A percentile compares a stretch with the other conserved stretches of the same genome.
Evolutionary conservation across 371 early-diverging fungal genomes (phyloP).

Genomic region (Zancudomyces culisetae): DNA sequence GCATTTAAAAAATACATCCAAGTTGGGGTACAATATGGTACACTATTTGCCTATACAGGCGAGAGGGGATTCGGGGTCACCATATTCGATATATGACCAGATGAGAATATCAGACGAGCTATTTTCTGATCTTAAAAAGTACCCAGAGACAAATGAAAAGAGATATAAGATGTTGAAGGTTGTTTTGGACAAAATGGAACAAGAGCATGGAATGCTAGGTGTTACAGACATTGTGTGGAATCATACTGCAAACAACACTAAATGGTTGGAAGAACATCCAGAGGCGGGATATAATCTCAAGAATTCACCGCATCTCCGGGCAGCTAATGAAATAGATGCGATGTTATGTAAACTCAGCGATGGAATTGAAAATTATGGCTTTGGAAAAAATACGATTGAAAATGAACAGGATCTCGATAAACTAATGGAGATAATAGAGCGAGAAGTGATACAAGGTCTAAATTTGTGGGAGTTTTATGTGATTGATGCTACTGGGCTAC

Average conservation of each 20-base stretch:
- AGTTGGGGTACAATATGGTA: slow-evolving; percentile 85
- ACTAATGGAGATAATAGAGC: slow-evolving; percentile 37
- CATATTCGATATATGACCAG: slow-evolving; percentile 88
- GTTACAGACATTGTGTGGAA: slow-evolving; percentile 95
- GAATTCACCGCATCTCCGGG: slow-evolving; percentile 81
- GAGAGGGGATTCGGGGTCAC: slow-evolving; percentile 80
- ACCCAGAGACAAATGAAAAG: slow-evolving; percentile 29
- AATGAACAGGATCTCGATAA: slow-evolving; percentile 42
- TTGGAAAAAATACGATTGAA: slow-evolving; percentile 27
- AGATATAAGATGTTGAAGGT: slow-evolving; percentile 32
- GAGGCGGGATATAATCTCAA: slow-evolving; percentile 89
- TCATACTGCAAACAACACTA: slow-evolving; percentile 80
- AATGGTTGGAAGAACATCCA: slow-evolving; percentile 81
- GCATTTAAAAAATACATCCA: slow-evolving; percentile 41
- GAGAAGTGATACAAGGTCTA: slow-evolving; percentile 37
- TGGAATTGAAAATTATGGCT: slow-evolving; percentile 25
- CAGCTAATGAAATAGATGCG: slow-evolving; percentile 83
- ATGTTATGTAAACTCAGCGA: slow-evolving; percentile 53
- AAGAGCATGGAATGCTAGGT: slow-evolving; percentile 47
- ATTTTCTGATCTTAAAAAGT: slow-evolving; percentile 34
- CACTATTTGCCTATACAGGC: slow-evolving; percentile 88
- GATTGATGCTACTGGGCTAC: slow-evolving; percentile 33
- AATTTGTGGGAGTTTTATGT: slow-evolving; percentile 80
- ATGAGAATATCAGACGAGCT: slow-evolving; percentile 63
- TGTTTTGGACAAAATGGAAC: slow-evolving; percentile 31